phyloP scores from a whole-genome alignment of 2,329 filamentous ascomycete genomes.

The Aspergillus ochraceus region DNA sequence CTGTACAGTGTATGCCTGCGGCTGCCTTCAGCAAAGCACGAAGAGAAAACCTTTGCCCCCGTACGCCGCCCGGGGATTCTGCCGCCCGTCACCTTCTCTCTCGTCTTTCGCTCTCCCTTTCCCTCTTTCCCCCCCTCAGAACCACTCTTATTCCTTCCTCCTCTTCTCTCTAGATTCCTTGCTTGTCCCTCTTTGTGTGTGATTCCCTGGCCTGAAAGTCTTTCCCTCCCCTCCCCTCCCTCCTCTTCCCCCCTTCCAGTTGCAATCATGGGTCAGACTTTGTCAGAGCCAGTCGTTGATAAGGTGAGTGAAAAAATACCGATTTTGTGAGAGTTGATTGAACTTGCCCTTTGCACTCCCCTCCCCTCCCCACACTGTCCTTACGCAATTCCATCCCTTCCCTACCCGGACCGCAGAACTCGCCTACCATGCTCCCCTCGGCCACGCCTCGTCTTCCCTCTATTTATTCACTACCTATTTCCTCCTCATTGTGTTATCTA shows the following conservation, averaged over 20 bases:
- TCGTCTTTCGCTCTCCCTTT: slow-evolving; percentile 26
- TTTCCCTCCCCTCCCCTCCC: background rate
- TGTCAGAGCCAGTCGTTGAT: slow-evolving; percentile 97
- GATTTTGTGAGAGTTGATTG: slow-evolving; percentile 1
- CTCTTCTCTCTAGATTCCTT: background rate
- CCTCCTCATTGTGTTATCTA: background rate
- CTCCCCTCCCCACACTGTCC: slow-evolving; percentile 27
- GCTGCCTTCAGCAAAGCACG: background rate
- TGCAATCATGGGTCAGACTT: slow-evolving; percentile 89
- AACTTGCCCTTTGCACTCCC: slow-evolving; percentile 21
- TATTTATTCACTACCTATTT: background rate
- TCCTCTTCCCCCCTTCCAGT: slow-evolving; percentile 10
- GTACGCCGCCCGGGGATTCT: slow-evolving; percentile 24
- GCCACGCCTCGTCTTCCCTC: slow-evolving; percentile 1
- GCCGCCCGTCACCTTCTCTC: slow-evolving; percentile 18
- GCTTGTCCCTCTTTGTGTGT: slow-evolving; percentile 6
- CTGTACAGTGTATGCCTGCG: too few relatives aligned
- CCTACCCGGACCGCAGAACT: slow-evolving; percentile 5
- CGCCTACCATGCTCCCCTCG: background rate
- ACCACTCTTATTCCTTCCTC: slow-evolving; percentile 6
- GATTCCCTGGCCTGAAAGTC: slow-evolving; percentile 9
- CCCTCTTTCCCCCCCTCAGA: slow-evolving; percentile 3
- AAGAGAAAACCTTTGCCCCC: slow-evolving; percentile 4
- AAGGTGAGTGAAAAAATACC: slow-evolving; percentile 67
- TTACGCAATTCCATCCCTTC: slow-evolving; percentile 20